phyloP scores from a whole-genome alignment of 2,329 filamentous ascomycete species.

The Paecilomyces variotii region DNA sequence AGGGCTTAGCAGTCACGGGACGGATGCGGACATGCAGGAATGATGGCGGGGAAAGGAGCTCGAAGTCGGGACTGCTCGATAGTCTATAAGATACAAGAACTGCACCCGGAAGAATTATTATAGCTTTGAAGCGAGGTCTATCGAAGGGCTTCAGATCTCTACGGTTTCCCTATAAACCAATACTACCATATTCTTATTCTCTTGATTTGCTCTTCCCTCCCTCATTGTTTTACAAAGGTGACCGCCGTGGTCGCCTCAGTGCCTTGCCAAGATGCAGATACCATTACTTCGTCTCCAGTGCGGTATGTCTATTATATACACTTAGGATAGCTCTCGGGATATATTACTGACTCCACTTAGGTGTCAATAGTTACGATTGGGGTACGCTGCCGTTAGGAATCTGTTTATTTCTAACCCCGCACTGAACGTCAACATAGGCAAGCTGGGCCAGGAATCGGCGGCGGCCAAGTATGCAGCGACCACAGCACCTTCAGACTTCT shows the following conservation, averaged over 20 bases:
- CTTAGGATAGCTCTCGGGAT: not conserved
- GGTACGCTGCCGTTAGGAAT: slow-evolving; percentile 42
- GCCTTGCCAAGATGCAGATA: slow-evolving; percentile 53
- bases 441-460: slow-evolving; percentile 77
- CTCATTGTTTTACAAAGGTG: slow-evolving; percentile 2
- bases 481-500: slow-evolving; percentile 66
- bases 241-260: not conserved
- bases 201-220: not conserved
- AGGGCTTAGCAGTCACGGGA: slow-evolving; percentile 1
- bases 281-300: slow-evolving; percentile 69
- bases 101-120: not conserved
- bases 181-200: not conserved
- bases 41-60: not conserved
- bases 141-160: not conserved
- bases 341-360: slow-evolving; percentile 35
- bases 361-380: slow-evolving; percentile 99
- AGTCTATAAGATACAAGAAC: not conserved
- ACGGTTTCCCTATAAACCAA: not conserved
- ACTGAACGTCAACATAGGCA: slow-evolving; percentile 48
- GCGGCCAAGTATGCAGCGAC: slow-evolving; percentile 85
- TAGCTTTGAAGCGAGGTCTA: not conserved
- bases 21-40: slow-evolving; percentile 3
- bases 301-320: slow-evolving; percentile 35
- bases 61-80: not conserved
- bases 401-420: slow-evolving; percentile 19